Percentiles rank a stretch among this genome's conserved stretches.
These are phyloP conservation scores for Penicillium crustosum DNA, from an alignment of 2,329 filamentous ascomycete genomes.

Conservation along the genomic window DNA sequence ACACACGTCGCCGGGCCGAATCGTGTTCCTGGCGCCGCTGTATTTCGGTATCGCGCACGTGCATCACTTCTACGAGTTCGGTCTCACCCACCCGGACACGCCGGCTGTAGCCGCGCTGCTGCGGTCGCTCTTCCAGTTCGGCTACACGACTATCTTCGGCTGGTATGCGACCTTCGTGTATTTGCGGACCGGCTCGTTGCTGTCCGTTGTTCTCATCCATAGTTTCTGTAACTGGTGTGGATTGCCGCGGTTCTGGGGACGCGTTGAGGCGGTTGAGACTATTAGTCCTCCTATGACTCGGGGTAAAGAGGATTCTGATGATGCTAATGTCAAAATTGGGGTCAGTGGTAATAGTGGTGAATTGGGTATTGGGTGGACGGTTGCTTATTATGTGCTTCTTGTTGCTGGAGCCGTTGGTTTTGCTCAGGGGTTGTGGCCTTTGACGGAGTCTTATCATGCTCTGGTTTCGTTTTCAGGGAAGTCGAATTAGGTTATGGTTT, in stretches of 20 bases:
- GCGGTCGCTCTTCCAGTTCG: conserved; percentile 78
- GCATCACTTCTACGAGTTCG: conserved; percentile 95
- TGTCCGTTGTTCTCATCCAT: conserved; percentile 74
- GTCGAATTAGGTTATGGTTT: not conserved
- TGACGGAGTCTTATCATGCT: conserved; percentile 59
- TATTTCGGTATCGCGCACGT: conserved; percentile 92
- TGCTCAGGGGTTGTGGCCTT: conserved; percentile 66
- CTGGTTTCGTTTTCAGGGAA: conserved; percentile 34
- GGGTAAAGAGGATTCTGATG: conserved; percentile 43
- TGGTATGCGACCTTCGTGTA: conserved; percentile 90
- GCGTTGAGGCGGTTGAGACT: conserved; percentile 57
- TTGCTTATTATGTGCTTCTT: conserved; percentile 76
- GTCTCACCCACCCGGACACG: conserved; percentile 72
- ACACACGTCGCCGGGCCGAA: conserved; percentile 54
- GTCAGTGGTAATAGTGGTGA: conserved; percentile 26
- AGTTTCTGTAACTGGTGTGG: conserved; percentile 92
- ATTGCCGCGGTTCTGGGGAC: conserved; percentile 80
- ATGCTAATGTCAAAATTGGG: conserved; percentile 24
- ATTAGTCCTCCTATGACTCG: conserved; percentile 36
- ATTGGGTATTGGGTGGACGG: conserved; percentile 62
- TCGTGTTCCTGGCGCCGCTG: conserved; percentile 78
- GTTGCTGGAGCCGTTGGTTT: conserved; percentile 70
- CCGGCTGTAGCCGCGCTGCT: conserved; percentile 63
- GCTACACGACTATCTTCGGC: conserved; percentile 89
- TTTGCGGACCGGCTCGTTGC: conserved; percentile 77